These are phyloP conservation scores for Euryodendron excelsum DNA, from an alignment of 148 eudicot genomes.

Conservation along the genomic window DNA sequence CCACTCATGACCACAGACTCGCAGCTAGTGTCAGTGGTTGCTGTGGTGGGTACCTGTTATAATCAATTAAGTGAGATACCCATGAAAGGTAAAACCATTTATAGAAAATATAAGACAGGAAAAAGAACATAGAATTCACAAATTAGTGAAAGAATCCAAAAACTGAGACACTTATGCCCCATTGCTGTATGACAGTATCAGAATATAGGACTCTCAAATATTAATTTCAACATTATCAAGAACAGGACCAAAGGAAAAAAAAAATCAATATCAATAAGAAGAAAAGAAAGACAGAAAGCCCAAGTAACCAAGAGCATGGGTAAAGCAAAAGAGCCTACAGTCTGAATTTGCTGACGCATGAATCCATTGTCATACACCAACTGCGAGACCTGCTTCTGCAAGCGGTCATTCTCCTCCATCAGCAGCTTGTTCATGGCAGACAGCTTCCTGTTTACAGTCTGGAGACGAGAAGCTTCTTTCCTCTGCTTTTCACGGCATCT, in stretches of 20 bases:
- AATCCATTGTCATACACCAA: conserved; percentile 60
- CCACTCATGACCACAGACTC: conserved; percentile 57
- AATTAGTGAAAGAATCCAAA: background rate
- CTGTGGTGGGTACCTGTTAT: conserved; percentile 42
- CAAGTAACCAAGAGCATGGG: background rate
- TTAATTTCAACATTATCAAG: background rate
- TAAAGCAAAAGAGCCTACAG: conserved; percentile 26
- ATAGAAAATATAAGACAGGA: background rate
- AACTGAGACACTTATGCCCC: background rate
- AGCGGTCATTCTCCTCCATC: conserved; percentile 69
- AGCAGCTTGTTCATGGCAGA: conserved; percentile 62
- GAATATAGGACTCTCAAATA: background rate
- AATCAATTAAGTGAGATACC: too few species aligned
- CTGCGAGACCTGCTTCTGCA: conserved; percentile 63
- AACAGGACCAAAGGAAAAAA: background rate
- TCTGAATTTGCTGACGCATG: conserved; percentile 51
- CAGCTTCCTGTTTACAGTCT: conserved; percentile 53
- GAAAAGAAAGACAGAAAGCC: background rate
- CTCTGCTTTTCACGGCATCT: conserved; percentile 72
- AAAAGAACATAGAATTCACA: background rate
- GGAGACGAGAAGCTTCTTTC: conserved; percentile 62
- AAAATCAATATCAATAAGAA: background rate
- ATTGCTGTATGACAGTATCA: background rate
- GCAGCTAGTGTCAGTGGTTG: conserved; percentile 56
- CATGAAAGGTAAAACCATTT: background rate